phyloP scores from a whole-genome alignment of 345 rosid genomes.

The Salix brachista region DNA sequence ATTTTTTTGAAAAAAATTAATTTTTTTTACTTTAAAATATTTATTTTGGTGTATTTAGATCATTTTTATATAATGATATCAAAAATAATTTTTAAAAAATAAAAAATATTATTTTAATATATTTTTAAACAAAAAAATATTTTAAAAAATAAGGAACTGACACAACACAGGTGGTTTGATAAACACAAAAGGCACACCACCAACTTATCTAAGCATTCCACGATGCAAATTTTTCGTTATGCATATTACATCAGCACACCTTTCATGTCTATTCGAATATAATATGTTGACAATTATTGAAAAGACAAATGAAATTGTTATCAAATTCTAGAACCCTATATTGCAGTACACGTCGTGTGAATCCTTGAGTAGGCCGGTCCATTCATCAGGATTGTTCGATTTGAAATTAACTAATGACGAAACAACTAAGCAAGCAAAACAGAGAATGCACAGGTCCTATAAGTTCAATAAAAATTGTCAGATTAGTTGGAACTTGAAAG shows the following conservation, averaged over 20 bases:
- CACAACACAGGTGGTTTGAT: too few species aligned
- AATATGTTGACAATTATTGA: not conserved
- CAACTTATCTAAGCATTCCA: not conserved
- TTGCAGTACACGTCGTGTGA: slow-evolving; percentile 1
- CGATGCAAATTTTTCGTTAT: not conserved
- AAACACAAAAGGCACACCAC: not conserved
- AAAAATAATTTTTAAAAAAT: too few species aligned
- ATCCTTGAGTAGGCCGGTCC: not conserved
- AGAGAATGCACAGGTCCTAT: not conserved
- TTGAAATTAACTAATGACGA: not conserved
- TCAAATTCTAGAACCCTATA: not conserved
- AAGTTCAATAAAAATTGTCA: not conserved
- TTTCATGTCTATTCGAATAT: not conserved
- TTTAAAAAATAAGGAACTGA: too few species aligned
- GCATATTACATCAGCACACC: not conserved
- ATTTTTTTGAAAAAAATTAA: too few species aligned
- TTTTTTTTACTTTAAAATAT: too few species aligned
- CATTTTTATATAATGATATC: too few species aligned
- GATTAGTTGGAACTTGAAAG: not conserved
- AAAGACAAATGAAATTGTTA: not conserved
- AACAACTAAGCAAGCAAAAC: not conserved
- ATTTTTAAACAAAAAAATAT: too few species aligned
- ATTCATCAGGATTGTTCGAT: not conserved
- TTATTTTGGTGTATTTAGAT: too few species aligned
- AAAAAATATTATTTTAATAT: too few species aligned